Evolutionary conservation across 1,139 yeast species (phyloP).

Genomic region (Debaryomyces nepalensis): DNA sequence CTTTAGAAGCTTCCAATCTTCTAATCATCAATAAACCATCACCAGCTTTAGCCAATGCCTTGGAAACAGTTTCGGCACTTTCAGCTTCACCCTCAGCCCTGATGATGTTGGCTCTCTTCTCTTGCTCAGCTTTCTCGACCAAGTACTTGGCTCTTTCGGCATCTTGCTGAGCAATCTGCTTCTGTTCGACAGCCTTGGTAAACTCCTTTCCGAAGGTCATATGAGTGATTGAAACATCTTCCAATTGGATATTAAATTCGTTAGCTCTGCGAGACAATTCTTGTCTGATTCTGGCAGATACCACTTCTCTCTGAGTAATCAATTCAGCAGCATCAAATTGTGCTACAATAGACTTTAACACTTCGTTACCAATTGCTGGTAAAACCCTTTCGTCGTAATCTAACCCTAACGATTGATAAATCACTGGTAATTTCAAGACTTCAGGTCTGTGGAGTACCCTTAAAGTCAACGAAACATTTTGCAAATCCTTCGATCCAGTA

Average conservation of each 20-base stretch:
- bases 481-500: conserved; percentile 97
- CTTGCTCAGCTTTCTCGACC: conserved; percentile 98
- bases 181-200: conserved; percentile 98
- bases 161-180: conserved; percentile 99
- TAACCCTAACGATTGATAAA: conserved; percentile 88
- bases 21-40: conserved; percentile 94
- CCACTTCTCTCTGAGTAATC: conserved; percentile 96
- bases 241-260: conserved; percentile 89
- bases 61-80: conserved; percentile 89
- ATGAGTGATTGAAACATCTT: conserved; percentile 97
- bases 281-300: conserved; percentile 84
- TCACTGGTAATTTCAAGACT: conserved; percentile 75
- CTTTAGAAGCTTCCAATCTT: conserved; percentile 95
- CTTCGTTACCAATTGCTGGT: conserved; percentile 97
- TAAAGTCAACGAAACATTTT: conserved; percentile 90
- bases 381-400: conserved; percentile 97
- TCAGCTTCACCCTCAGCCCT: conserved; percentile 99
- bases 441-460: conserved; percentile 96
- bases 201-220: conserved; percentile 97
- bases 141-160: conserved; percentile 95
- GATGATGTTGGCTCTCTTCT: conserved; percentile 90
- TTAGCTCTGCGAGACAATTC: conserved; percentile 83
- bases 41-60: conserved; percentile 92
- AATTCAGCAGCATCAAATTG: conserved; percentile 98
- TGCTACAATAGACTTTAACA: conserved; percentile 92